A percentile compares a stretch with the other conserved stretches of the same genome.
Conservation (phyloP, 495 filamentous ascomycete species). For the Aspergillus bertholletiae region DNA sequence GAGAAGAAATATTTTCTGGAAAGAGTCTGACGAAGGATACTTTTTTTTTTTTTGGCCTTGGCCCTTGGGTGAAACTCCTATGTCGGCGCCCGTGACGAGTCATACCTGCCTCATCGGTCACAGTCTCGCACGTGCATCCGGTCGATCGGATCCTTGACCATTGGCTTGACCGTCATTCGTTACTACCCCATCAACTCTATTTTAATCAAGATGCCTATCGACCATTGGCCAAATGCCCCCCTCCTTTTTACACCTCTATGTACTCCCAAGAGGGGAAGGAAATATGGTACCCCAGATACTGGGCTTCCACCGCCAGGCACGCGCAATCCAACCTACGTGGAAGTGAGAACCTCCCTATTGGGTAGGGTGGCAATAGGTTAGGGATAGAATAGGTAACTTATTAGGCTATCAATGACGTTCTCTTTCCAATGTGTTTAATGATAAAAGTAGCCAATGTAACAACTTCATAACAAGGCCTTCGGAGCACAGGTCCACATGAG, state of each 20-base stretch:
- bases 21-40: no score
- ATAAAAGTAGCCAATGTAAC: not conserved
- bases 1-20: no score
- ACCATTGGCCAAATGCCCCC: no score
- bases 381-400: no score
- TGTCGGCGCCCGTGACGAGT: not conserved
- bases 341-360: not conserved
- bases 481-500: not conserved
- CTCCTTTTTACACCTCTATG: no score
- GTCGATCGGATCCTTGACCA: conserved; percentile 5
- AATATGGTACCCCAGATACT: no score
- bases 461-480: not conserved
- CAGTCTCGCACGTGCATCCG: conserved; percentile 15
- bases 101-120: not conserved
- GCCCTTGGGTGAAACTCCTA: not conserved
- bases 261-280: no score
- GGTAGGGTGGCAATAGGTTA: not conserved
- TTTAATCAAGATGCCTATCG: no score
- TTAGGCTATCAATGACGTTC: not conserved
- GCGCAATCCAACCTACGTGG: no score
- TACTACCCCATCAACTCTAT: no score
- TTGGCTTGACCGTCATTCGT: conserved; percentile 6
- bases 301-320: no score
- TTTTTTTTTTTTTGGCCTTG: not conserved
- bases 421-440: not conserved